phyloP scores from a whole-genome alignment of 257 asterid species.

The Echium plantagineum region DNA sequence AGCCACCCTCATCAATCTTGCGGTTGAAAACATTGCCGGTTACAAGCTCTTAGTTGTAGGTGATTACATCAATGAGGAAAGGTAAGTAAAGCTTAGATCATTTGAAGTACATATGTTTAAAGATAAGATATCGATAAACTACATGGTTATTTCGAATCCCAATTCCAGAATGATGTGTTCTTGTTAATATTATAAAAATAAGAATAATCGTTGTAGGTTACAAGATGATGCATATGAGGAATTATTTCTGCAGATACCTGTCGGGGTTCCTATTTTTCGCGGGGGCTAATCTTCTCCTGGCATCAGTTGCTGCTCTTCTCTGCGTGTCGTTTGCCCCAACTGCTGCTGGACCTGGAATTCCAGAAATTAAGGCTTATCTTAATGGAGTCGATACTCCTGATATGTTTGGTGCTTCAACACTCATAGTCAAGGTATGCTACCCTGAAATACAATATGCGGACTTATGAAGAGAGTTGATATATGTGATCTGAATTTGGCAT shows the following conservation, averaged over 20 bases:
- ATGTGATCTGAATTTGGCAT: no score
- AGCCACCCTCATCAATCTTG: conserved; percentile 77
- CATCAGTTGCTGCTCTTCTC: conserved; percentile 56
- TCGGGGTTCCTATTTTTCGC: conserved; percentile 48
- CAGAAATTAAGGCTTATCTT: conserved; percentile 86
- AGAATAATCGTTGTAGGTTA: not conserved
- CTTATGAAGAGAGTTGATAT: not conserved
- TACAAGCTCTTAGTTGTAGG: conserved; percentile 55
- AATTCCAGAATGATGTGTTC: not conserved
- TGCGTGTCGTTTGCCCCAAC: conserved; percentile 81
- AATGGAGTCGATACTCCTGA: conserved; percentile 89
- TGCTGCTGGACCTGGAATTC: conserved; percentile 94
- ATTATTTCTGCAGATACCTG: conserved; percentile 44
- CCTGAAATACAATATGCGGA: not conserved
- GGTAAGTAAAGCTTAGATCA: conserved; percentile 44
- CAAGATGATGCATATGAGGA: not conserved
- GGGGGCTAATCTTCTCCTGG: conserved; percentile 43
- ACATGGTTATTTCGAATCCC: not conserved
- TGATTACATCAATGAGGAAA: conserved; percentile 43
- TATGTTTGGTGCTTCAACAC: conserved; percentile 77
- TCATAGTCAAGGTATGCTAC: conserved; percentile 59
- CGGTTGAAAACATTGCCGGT: conserved; percentile 79
- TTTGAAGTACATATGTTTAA: not conserved
- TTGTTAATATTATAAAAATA: not conserved
- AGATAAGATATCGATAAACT: conserved; percentile 1